These are phyloP conservation scores for Mangifera indica DNA, from an alignment of 345 rosid genomes.

Conservation along the genomic window DNA sequence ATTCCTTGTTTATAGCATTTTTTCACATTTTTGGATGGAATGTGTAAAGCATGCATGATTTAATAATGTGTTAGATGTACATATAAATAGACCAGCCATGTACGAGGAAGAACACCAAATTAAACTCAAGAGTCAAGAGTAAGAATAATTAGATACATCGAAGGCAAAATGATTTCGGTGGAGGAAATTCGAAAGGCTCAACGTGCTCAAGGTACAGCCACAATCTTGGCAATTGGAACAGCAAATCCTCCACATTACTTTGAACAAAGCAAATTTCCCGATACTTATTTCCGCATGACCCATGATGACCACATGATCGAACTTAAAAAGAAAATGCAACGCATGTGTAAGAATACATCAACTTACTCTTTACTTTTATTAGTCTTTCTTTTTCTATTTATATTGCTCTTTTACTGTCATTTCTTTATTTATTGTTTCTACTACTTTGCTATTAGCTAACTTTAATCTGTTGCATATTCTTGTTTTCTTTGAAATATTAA, in stretches of 20 bases:
- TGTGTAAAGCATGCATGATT: no score
- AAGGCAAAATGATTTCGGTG: neutral
- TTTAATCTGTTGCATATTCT: no score
- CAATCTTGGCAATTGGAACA: conserved; percentile 22
- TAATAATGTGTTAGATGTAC: no score
- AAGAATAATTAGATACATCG: no score
- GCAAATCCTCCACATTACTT: conserved; percentile 37
- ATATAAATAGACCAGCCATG: neutral
- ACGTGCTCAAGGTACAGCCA: conserved; percentile 45
- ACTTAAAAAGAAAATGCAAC: conserved; percentile 47
- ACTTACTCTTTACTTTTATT: neutral
- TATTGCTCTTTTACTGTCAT: neutral
- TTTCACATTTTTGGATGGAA: no score
- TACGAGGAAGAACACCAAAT: no score
- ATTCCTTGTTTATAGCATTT: no score
- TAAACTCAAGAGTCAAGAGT: no score
- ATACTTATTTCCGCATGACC: conserved; percentile 34
- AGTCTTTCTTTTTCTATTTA: no score
- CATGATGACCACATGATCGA: conserved; percentile 43
- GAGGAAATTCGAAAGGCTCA: conserved; percentile 22
- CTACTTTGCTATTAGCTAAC: no score
- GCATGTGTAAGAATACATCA: conserved; percentile 44
- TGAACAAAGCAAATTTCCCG: conserved; percentile 41
- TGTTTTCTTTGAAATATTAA: no score
- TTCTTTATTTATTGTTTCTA: neutral